These are phyloP conservation scores for Eimeria maxima DNA, from an alignment of 169 alveolate species.

Conservation along the genomic window DNA sequence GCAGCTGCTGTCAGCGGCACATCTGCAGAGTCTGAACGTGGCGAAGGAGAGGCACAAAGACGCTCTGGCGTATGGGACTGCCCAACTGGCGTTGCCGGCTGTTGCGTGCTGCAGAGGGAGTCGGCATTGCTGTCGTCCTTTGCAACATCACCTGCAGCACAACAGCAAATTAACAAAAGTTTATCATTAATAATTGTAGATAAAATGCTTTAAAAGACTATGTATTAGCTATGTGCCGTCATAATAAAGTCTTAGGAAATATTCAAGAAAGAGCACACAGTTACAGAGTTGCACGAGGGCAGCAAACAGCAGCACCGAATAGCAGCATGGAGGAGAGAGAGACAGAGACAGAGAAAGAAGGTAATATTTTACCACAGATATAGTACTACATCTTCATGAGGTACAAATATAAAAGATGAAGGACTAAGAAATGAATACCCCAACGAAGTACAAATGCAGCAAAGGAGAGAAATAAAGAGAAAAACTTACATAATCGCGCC, in stretches of 20 bases:
- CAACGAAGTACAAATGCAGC: neutral
- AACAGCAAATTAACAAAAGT: neutral
- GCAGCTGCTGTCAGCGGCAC: constrained; percentile 10
- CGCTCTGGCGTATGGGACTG: constrained; percentile 57
- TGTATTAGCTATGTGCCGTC: too few relatives aligned
- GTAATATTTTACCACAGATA: too few relatives aligned
- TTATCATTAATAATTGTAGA: too few relatives aligned
- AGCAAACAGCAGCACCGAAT: too few relatives aligned
- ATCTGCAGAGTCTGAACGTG: constrained; percentile 10
- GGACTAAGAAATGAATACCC: too few relatives aligned
- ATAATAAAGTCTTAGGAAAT: too few relatives aligned
- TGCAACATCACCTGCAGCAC: constrained; percentile 7
- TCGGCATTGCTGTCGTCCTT: constrained; percentile 37
- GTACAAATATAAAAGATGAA: neutral
- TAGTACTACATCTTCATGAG: too few relatives aligned
- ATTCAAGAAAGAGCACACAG: too few relatives aligned
- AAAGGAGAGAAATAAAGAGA: neutral
- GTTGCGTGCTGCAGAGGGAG: constrained; percentile 71
- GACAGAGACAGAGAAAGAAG: too few relatives aligned
- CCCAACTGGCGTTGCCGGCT: constrained; percentile 49
- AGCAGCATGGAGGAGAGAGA: too few relatives aligned
- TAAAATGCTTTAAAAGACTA: neutral
- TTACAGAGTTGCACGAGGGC: too few relatives aligned
- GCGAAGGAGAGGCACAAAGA: constrained; percentile 39
- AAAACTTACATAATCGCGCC: neutral